phyloP scores from a whole-genome alignment of 306 rosid species.

The Luffa acutangula region DNA sequence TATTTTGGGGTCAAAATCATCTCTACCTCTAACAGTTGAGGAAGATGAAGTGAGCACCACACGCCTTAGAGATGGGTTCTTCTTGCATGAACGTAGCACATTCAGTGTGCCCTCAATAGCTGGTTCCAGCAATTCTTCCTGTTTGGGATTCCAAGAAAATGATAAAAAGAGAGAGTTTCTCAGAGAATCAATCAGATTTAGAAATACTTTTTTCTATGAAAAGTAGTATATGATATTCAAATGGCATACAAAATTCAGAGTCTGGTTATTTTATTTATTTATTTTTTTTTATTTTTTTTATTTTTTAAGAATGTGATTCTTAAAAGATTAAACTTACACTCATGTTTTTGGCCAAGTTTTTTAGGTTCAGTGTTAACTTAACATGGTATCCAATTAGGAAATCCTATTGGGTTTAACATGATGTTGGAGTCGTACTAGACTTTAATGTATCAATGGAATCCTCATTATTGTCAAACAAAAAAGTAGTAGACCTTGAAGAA shows the following conservation, averaged over 20 bases:
- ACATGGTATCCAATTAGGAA: neutral
- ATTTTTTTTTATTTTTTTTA: too few relatives aligned
- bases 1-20: constrained; percentile 40
- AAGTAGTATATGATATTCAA: neutral
- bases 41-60: constrained; percentile 85
- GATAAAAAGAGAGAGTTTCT: neutral
- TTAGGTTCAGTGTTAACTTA: neutral
- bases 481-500: neutral
- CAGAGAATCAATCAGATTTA: neutral
- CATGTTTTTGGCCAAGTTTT: neutral
- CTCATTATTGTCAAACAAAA: too few relatives aligned
- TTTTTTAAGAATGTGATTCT: neutral
- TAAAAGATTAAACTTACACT: neutral
- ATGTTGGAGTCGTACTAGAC: neutral
- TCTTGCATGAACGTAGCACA: constrained; percentile 59
- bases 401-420: neutral
- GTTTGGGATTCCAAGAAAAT: neutral
- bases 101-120: constrained; percentile 69
- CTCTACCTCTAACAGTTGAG: constrained; percentile 50
- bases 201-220: neutral
- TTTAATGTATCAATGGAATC: too few relatives aligned
- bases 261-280: too few relatives aligned
- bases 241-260: neutral
- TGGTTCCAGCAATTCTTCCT: constrained; percentile 61
- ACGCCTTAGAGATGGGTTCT: constrained; percentile 42